Conservation (phyloP, 306 rosid genomes). For the Chamaecrista fasciculata region DNA sequence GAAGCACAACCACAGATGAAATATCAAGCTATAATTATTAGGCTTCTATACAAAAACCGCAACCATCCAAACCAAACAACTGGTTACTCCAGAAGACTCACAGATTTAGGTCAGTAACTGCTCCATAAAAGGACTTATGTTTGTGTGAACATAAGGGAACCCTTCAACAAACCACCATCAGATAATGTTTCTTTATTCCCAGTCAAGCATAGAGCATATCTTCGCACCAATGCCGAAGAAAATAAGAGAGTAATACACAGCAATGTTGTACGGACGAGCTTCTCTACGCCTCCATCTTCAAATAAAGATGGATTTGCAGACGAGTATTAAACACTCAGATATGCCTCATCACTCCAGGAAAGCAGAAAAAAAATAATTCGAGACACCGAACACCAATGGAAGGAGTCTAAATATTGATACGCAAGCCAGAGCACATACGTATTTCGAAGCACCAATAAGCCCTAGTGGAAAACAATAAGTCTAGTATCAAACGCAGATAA, state of each 20-base stretch:
- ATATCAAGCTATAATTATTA: not conserved
- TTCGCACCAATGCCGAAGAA: not conserved
- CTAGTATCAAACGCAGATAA: slow-evolving; percentile 30
- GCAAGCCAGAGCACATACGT: slow-evolving; percentile 35
- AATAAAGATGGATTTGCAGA: slow-evolving; percentile 48
- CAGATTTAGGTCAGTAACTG: slow-evolving; percentile 14
- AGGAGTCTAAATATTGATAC: slow-evolving; percentile 25
- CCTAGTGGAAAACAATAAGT: slow-evolving; percentile 41
- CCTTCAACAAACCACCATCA: not conserved
- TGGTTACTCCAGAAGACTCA: slow-evolving; percentile 25
- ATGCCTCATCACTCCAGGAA: slow-evolving; percentile 38
- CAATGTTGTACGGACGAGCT: slow-evolving; percentile 31
- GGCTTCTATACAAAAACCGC: not conserved
- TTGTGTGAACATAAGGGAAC: not conserved
- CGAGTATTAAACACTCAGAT: slow-evolving; percentile 38
- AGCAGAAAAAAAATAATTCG: not conserved
- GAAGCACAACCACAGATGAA: not conserved
- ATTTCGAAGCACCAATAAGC: slow-evolving; percentile 38
- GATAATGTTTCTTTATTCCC: not conserved
- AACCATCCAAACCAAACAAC: slow-evolving; percentile 15
- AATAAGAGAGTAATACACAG: not conserved
- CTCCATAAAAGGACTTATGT: not conserved
- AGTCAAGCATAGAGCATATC: slow-evolving; percentile 11
- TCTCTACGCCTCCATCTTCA: slow-evolving; percentile 51
- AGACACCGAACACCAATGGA: slow-evolving; percentile 8